Evolutionary conservation across 345 rosid species (phyloP).

Genomic region (Arabis hirsuta): DNA sequence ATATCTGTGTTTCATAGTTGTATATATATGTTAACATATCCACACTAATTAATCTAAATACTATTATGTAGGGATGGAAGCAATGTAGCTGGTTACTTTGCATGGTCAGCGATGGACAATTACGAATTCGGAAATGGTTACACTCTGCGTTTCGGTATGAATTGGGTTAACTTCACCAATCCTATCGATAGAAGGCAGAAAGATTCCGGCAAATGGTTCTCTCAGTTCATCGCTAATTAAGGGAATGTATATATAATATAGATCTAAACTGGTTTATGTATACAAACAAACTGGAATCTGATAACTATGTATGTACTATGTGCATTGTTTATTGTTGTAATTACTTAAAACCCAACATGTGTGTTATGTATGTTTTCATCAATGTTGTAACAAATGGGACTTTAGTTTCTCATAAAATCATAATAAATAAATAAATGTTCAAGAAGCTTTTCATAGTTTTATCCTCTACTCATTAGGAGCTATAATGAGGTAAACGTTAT

Average conservation of each 20-base stretch:
- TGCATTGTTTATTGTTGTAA: not conserved
- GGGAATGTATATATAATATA: not conserved
- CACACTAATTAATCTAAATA: not conserved
- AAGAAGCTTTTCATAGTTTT: too few relatives aligned
- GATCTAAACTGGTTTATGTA: too few relatives aligned
- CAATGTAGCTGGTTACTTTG: conserved; percentile 29
- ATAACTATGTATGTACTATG: too few relatives aligned
- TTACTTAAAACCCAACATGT: not conserved
- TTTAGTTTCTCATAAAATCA: not conserved
- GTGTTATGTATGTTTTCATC: not conserved
- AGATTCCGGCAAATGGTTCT: conserved; percentile 37
- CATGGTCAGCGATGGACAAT: conserved; percentile 19
- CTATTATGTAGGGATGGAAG: conserved; percentile 25
- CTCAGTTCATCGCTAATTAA: conserved; percentile 34
- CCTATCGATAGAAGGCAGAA: conserved; percentile 19
- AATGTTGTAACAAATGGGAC: not conserved
- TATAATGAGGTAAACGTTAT: not conserved
- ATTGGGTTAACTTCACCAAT: conserved; percentile 25
- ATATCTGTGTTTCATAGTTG: too few relatives aligned
- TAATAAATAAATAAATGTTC: not conserved
- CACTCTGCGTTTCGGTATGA: conserved; percentile 18
- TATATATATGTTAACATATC: not conserved
- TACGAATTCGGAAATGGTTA: conserved; percentile 23
- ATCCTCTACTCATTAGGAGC: too few relatives aligned
- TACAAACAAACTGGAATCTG: too few relatives aligned